Percentiles rank a stretch among this genome's conserved stretches.
phyloP scores from a whole-genome alignment of 805 yeast genomes.

The Ogataea zsoltii region DNA sequence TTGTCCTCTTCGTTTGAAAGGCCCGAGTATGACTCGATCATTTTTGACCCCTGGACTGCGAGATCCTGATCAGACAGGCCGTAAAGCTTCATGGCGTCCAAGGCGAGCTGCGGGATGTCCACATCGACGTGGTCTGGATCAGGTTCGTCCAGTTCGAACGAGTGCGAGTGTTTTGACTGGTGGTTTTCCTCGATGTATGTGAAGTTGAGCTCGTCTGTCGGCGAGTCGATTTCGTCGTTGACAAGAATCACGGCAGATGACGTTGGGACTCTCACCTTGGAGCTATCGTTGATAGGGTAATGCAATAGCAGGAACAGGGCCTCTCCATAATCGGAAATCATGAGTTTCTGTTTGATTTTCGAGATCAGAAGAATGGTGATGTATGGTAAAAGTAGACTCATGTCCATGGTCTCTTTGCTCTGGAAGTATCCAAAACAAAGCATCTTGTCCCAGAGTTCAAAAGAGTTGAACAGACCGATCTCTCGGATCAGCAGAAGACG shows the following conservation, averaged over 20 bases:
- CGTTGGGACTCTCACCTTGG: not conserved
- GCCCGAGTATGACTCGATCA: constrained; percentile 24
- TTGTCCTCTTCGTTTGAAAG: constrained; percentile 20
- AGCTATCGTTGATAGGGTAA: constrained; percentile 38
- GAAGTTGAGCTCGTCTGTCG: constrained; percentile 19
- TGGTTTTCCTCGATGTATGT: constrained; percentile 27
- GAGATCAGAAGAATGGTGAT: constrained; percentile 44
- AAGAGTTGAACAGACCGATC: constrained; percentile 39
- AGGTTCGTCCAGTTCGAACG: constrained; percentile 7
- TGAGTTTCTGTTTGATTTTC: constrained; percentile 43
- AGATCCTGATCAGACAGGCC: constrained; percentile 16
- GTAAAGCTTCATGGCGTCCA: constrained; percentile 24
- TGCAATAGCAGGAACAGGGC: constrained; percentile 49
- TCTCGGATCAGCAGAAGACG: constrained; percentile 50
- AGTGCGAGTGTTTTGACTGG: constrained; percentile 13
- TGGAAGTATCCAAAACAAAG: constrained; percentile 33
- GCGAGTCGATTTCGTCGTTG: constrained; percentile 12
- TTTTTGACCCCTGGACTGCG: constrained; percentile 12
- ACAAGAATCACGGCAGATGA: constrained; percentile 19
- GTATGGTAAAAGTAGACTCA: constrained; percentile 41
- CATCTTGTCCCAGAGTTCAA: constrained; percentile 51
- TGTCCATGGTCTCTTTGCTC: constrained; percentile 14
- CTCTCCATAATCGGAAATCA: constrained; percentile 53
- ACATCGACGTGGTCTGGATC: constrained; percentile 9
- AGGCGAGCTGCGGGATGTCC: constrained; percentile 16